A percentile compares a stretch with the other conserved stretches of the same genome.
These are phyloP conservation scores for Chenopodium quinoa DNA, from an alignment of 148 eudicot species.

Conservation along the genomic window DNA sequence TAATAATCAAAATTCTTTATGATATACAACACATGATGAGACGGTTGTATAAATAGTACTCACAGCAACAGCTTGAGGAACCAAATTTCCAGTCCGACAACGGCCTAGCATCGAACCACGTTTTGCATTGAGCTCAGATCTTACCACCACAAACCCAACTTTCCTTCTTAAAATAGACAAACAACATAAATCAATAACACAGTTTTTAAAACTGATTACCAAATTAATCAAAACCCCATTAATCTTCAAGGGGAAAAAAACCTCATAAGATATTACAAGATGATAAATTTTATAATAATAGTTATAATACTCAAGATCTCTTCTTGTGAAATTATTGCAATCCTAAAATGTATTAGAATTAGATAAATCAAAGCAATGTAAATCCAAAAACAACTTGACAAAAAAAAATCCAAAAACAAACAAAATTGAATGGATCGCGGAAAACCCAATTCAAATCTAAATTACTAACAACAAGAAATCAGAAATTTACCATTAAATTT, in stretches of 20 bases:
- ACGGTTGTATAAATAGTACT: constrained; percentile 21
- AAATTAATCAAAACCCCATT: background rate
- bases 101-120: constrained; percentile 24
- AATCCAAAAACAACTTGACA: no score
- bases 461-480: background rate
- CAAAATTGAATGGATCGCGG: background rate
- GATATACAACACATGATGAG: background rate
- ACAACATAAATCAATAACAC: background rate
- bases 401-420: background rate
- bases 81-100: constrained; percentile 36
- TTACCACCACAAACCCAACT: constrained; percentile 33
- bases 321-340: background rate
- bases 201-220: background rate
- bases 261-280: no score
- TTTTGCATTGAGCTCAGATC: constrained; percentile 42
- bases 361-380: constrained; percentile 9
- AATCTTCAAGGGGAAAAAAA: background rate
- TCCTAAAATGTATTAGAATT: background rate
- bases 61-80: constrained; percentile 69
- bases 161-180: constrained; percentile 39
- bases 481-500: constrained; percentile 22
- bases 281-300: no score
- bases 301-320: no score
- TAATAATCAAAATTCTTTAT: no score
- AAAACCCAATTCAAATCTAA: background rate